These are phyloP conservation scores for Cyanidium caldarium DNA, from an alignment of 23 red algal species.

Conservation along the genomic window DNA sequence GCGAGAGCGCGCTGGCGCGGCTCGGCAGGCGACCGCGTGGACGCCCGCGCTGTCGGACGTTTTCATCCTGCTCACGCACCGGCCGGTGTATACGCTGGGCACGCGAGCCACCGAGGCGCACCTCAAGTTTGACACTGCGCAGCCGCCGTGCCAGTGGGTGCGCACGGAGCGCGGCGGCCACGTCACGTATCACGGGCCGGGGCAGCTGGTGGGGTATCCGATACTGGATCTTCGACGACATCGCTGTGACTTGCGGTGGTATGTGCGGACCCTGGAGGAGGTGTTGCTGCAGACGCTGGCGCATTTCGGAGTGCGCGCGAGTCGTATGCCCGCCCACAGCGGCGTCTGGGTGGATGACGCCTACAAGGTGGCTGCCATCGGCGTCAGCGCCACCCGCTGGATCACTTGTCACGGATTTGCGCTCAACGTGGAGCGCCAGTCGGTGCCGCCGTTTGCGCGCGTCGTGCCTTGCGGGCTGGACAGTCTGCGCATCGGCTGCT, in stretches of 20 bases:
- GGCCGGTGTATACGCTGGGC: slow-evolving; percentile 85
- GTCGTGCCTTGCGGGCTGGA: neutral
- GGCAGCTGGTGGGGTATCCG: slow-evolving; percentile 64
- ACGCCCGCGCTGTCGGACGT: slow-evolving; percentile 1
- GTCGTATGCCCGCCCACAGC: slow-evolving; percentile 30
- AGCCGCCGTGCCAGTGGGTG: slow-evolving; percentile 3
- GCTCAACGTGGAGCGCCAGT: slow-evolving; percentile 49
- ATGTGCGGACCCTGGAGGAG: slow-evolving; percentile 49
- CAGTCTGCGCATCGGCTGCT: neutral
- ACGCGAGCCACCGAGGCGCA: slow-evolving; percentile 24
- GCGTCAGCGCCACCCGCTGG: slow-evolving; percentile 67
- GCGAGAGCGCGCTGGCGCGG: too few relatives aligned
- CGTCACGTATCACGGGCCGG: slow-evolving; percentile 87
- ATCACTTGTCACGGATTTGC: slow-evolving; percentile 83
- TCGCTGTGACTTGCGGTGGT: slow-evolving; percentile 56
- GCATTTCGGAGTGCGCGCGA: slow-evolving; percentile 6
- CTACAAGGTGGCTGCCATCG: slow-evolving; percentile 52
- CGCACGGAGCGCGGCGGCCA: slow-evolving; percentile 84
- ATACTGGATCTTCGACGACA: slow-evolving; percentile 41
- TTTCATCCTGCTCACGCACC: slow-evolving; percentile 20
- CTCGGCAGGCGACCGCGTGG: neutral
- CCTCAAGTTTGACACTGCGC: slow-evolving; percentile 21
- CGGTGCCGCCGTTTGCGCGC: neutral
- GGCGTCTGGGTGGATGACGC: slow-evolving; percentile 75
- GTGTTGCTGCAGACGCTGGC: slow-evolving; percentile 21